Evolutionary conservation across 2,329 filamentous ascomycete genomes (phyloP).

Genomic region (Fusarium sambucinum): DNA sequence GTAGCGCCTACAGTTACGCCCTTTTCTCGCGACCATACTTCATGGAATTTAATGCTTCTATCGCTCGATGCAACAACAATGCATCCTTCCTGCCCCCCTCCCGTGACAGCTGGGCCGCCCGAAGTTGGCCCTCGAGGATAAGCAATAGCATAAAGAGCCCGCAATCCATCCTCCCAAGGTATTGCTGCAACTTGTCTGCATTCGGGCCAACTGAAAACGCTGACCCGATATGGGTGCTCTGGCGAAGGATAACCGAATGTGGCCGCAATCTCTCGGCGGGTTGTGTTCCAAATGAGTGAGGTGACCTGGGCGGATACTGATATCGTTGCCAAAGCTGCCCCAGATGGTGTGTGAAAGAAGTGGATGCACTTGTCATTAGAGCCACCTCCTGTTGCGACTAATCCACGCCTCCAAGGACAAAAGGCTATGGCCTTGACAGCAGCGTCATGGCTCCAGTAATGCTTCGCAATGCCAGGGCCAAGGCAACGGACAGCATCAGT

Average conservation of each 20-base stretch:
- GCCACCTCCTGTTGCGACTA: conserved; percentile 91
- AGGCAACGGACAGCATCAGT: conserved; percentile 61
- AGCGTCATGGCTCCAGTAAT: conserved; percentile 83
- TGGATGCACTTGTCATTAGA: conserved; percentile 96
- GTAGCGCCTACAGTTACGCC: conserved; percentile 65
- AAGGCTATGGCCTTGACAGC: conserved; percentile 98
- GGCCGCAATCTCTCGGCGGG: conserved; percentile 86
- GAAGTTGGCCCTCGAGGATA: conserved; percentile 71
- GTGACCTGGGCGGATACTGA: conserved; percentile 95
- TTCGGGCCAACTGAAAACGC: conserved; percentile 93
- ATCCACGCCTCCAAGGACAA: conserved; percentile 89
- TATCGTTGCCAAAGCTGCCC: conserved; percentile 87
- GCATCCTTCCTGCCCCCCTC: conserved; percentile 63
- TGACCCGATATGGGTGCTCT: conserved; percentile 88
- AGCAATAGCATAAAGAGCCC: conserved; percentile 87
- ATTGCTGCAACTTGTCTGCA: conserved; percentile 88
- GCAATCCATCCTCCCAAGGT: conserved; percentile 82
- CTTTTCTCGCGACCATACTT: conserved; percentile 82
- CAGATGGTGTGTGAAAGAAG: conserved; percentile 90
- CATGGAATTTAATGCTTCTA: conserved; percentile 93
- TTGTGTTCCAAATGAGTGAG: conserved; percentile 89
- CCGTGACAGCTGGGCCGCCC: conserved; percentile 42
- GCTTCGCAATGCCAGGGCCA: conserved; percentile 69
- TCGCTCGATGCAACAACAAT: conserved; percentile 94
- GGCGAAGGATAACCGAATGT: conserved; percentile 95